Base-by-base conservation (phyloP, 129 eudicot genomes). In the Apium graveolens region DNA sequence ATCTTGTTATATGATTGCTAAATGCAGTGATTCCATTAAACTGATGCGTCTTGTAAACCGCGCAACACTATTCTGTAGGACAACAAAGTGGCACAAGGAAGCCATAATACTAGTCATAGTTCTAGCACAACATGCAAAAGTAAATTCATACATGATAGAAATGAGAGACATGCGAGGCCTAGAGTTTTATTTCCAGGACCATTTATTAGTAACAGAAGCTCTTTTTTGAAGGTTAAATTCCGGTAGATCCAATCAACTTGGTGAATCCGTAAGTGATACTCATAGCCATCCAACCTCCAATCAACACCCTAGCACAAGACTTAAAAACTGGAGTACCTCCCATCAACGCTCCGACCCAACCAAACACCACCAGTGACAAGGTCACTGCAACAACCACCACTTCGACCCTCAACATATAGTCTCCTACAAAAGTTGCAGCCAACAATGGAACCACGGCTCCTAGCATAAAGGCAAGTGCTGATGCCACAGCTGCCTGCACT, bases 221-320 rank as follows among this genome's bases (percentile, higher is more conserved):
- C 12, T 21, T 60, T 70, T 11, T 41, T 21, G 4, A n/a, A 27
- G 38, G 18, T 62, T 38, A 10, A n/a, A 82, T 27, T 60, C 79
- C 85, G 14, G 69, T 49, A 8, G 82, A n/a, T 45, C 39, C 77
- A 3, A 73, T 73, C 60, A 73, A 44, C 60, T 73, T 73, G 60
- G 77, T 73, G 13, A 73, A 39, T 39, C 77, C 77, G 4, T 4
- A 73, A 73, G 77, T 44, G 57, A 73, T 27, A 7, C 55, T 79
- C 82, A 83, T 83, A 17, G 86, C 86, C 79, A 79, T 74, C 82
- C 82, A 83, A 2, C 86, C 86, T 65, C 86, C 86, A 27, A 83
- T 26, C 79, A 79, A 21, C 53, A 83, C 86, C 63, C 86, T 73
- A 26, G 42, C 80, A 78, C 80, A 83, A 29, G 82, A 78, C 38